A percentile compares a stretch with the other conserved stretches of the same genome.
Conservation (phyloP, 805 yeast species). For the Ogataea paradorogensis region DNA sequence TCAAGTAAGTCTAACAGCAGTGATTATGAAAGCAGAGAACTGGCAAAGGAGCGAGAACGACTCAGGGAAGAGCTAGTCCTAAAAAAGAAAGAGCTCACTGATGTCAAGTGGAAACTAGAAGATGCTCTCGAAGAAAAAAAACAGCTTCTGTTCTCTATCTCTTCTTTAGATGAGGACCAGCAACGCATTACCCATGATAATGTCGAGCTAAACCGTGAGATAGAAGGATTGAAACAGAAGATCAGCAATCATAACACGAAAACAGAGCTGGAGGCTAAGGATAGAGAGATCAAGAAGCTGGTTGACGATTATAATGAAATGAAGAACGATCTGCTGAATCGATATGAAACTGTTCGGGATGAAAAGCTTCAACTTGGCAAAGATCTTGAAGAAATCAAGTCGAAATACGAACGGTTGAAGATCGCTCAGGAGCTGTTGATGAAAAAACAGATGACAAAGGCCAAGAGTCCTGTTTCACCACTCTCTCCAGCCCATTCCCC, state of each 20-base stretch:
- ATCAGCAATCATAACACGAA: conserved; percentile 1
- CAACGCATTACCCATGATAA: conserved; percentile 21
- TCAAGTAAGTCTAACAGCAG: conserved; percentile 3
- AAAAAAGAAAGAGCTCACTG: conserved; percentile 16
- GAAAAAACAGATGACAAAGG: conserved; percentile 9
- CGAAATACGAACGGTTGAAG: conserved; percentile 19
- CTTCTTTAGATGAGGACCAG: conserved; percentile 21
- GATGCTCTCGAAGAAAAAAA: conserved; percentile 15
- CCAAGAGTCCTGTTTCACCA: conserved; percentile 26
- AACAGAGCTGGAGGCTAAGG: conserved; percentile 16
- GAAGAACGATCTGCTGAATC: conserved; percentile 32
- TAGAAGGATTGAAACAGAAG: conserved; percentile 16
- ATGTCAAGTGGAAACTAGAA: conserved; percentile 17
- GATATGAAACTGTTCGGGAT: conserved; percentile 23
- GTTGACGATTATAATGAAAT: conserved; percentile 30
- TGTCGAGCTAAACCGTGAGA: conserved; percentile 20
- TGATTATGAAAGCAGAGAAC: conserved; percentile 17
- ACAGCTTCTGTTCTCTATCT: conserved; percentile 16
- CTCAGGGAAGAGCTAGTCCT: conserved; percentile 12
- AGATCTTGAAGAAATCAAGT: conserved; percentile 29
- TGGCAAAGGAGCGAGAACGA: conserved; percentile 13
- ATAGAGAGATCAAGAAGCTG: conserved; percentile 19
- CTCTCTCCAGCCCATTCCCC: conserved; percentile 20
- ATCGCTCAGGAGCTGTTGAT: conserved; percentile 17
- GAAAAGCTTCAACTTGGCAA: conserved; percentile 29